Percentiles rank a stretch among this genome's conserved stretches.
phyloP scores from a whole-genome alignment of 176 grass and related monocot species.

The Triticum dicoccoides region DNA sequence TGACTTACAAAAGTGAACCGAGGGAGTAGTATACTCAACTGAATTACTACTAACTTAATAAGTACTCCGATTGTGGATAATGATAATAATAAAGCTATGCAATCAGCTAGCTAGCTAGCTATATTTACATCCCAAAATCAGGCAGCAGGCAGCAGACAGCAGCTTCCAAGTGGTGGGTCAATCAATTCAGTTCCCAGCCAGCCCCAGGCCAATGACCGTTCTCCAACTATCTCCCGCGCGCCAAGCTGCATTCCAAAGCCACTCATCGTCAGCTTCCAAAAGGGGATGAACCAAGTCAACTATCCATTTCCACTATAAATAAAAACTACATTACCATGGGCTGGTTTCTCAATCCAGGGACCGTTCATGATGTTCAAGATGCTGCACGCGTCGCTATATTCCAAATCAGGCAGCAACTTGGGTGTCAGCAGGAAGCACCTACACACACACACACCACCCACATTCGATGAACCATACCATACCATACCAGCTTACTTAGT shows the following conservation, averaged over 20 bases:
- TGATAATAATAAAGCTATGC: too few species aligned
- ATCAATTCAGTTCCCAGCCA: not conserved
- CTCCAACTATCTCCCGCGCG: constrained; percentile 48
- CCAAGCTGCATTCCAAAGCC: constrained; percentile 36
- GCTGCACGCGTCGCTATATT: constrained; percentile 87
- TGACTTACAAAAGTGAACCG: too few species aligned
- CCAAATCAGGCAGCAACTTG: constrained; percentile 86
- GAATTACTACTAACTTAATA: too few species aligned
- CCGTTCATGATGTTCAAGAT: constrained; percentile 99
- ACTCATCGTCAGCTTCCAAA: not conserved
- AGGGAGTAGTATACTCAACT: too few species aligned
- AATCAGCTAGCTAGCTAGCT: not conserved
- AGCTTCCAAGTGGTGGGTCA: too few species aligned
- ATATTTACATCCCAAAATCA: not conserved
- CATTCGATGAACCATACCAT: not conserved
- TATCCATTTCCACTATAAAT: not conserved
- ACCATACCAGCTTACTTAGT: not conserved
- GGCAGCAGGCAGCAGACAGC: too few species aligned
- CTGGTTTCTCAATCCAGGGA: constrained; percentile 80
- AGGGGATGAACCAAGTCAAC: not conserved
- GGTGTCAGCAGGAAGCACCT: constrained; percentile 97
- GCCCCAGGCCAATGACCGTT: constrained; percentile 1
- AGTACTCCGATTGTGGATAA: too few species aligned
- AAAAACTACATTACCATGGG: constrained; percentile 44
- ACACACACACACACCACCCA: not conserved